Percentiles rank a stretch among this genome's conserved stretches.
These are phyloP conservation scores for Lactifluus echinatus DNA, from an alignment of 768 basidiomycete genomes.

Conservation along the genomic window DNA sequence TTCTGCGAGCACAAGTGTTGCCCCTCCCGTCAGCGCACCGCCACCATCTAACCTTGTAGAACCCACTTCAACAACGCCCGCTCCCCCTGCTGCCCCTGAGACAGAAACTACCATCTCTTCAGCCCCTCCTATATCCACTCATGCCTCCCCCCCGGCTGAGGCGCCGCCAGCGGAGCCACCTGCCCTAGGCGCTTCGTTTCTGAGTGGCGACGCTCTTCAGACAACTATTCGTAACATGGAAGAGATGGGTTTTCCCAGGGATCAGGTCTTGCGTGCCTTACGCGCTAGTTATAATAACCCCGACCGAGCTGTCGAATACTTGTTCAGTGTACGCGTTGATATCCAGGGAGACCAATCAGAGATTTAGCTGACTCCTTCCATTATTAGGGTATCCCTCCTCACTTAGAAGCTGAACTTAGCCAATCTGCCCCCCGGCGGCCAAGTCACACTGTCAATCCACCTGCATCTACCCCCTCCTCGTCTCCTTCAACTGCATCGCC, in stretches of 20 bases:
- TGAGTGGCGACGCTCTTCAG: constrained; percentile 72
- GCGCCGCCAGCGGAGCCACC: constrained; percentile 3
- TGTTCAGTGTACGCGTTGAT: constrained; percentile 65
- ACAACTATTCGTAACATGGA: constrained; percentile 72
- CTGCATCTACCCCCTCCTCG: constrained; percentile 25
- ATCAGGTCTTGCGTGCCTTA: constrained; percentile 76
- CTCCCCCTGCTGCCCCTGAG: constrained; percentile 29
- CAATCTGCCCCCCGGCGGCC: constrained; percentile 28
- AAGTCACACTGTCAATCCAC: constrained; percentile 26
- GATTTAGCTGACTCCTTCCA: constrained; percentile 12
- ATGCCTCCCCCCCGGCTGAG: constrained; percentile 25
- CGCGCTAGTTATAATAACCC: constrained; percentile 96
- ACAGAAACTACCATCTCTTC: constrained; percentile 28
- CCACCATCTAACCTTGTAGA: constrained; percentile 25
- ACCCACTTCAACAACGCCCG: constrained; percentile 27
- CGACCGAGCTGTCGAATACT: constrained; percentile 95
- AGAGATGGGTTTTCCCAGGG: constrained; percentile 90
- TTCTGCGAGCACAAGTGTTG: constrained; percentile 25
- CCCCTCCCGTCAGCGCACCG: constrained; percentile 25
- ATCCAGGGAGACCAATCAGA: not conserved
- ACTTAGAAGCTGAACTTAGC: constrained; percentile 45
- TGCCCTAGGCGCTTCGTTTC: constrained; percentile 50
- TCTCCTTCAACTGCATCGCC: constrained; percentile 29
- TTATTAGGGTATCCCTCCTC: constrained; percentile 69
- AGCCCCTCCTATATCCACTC: constrained; percentile 25